Evolutionary conservation across 1,139 yeast species (phyloP), one percentile per base, ranked within the genome.

Genomic region (Schwanniomyces etchellsii): DNA sequence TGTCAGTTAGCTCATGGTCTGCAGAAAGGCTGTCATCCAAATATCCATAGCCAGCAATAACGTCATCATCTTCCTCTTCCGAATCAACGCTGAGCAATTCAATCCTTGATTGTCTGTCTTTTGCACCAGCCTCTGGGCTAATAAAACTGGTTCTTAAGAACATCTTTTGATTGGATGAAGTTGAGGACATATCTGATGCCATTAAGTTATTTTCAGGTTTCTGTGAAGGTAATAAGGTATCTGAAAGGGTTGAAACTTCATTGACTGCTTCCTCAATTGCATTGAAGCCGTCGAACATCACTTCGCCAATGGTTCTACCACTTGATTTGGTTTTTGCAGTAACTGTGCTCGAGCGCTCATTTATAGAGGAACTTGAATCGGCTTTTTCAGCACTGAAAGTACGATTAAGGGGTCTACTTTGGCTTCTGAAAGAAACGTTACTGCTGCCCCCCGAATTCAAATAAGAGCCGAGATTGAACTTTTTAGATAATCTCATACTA

Each of bases 291-390:
- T 69, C 74, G 35, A 81, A 61, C 57, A 81, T 61, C 27, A 81
- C 72, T 45, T 80, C 88, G 12, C 91, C 93, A 30, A 82, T 68
- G 1, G 81, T 77, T 26, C 69, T 52, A 2, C 64, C 60, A 13
- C 46, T 44, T 5, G 52, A 40, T 24, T 53, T 36, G 28, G 43
- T 35, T 30, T 35, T 43, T 5, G 42, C 34, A 5, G 40, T 33
- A 5, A 35, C 34, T 7, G 35, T 32, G 31, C 36, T 41, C 7
- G 13, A 7, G 14, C 34, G 43, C 27, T 55, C 58, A 4, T 39
- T 46, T 11, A 14, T 11, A 3, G 60, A 57, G 6, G 47, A 43
- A 5, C 50, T 44, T 4, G 61, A 46, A 14, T 43, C 42, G 27
- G 44, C 43, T 38, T 40, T 48, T 43, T 36, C 50, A 28, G 41